Conservation (phyloP, 371 early-diverging fungal genomes). For the Syncephalastrum racemosum region DNA sequence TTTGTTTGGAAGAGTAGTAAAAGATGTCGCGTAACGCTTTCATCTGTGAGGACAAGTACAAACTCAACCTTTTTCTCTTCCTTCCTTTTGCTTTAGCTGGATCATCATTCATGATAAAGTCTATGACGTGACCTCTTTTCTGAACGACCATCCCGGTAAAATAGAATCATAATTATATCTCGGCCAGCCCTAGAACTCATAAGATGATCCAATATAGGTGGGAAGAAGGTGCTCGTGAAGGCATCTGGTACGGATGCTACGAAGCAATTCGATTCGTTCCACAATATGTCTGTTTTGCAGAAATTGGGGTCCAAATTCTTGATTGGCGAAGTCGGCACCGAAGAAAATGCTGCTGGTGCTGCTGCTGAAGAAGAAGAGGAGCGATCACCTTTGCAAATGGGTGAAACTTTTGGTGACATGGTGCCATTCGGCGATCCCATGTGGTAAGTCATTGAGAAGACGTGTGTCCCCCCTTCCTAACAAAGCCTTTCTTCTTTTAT, state of each 20-base stretch:
- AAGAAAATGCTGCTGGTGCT: conserved; percentile 41
- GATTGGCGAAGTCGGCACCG: conserved; percentile 62
- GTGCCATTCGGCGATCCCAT: conserved; percentile 85
- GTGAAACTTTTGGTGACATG: conserved; percentile 70
- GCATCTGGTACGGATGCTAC: conserved; percentile 87
- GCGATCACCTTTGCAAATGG: conserved; percentile 13
- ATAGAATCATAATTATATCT: background rate
- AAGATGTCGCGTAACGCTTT: background rate
- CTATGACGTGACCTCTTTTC: conserved; percentile 82
- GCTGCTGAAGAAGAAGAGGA: conserved; percentile 20
- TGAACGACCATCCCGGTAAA: conserved; percentile 68
- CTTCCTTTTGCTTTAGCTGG: conserved; percentile 57
- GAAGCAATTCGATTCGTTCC: conserved; percentile 87
- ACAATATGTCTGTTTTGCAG: conserved; percentile 62
- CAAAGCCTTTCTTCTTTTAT: no score
- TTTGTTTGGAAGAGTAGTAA: background rate
- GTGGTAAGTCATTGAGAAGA: conserved; percentile 42
- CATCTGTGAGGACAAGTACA: background rate
- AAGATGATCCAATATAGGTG: conserved; percentile 16
- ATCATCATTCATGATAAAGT: conserved; percentile 80
- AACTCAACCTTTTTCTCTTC: background rate
- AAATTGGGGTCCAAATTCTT: conserved; percentile 57
- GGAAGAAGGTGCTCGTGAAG: conserved; percentile 71
- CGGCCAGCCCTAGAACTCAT: background rate
- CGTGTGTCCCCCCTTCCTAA: background rate